These are phyloP conservation scores for Calonectria multiphialidica DNA, from an alignment of 2,329 filamentous ascomycete species.

Conservation along the genomic window DNA sequence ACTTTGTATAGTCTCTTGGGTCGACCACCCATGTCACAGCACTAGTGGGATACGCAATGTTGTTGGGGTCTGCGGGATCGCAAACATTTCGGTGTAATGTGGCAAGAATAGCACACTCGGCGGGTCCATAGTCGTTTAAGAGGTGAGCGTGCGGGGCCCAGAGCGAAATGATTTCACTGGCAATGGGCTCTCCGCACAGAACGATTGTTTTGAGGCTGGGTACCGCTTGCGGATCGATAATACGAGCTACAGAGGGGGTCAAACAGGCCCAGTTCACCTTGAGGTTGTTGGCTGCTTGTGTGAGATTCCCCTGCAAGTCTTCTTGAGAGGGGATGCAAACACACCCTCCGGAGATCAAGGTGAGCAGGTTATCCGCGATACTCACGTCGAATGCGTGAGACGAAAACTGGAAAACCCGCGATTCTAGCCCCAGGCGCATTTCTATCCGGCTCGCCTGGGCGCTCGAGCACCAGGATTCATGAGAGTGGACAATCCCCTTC, in stretches of 20 bases:
- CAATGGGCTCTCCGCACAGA: neutral
- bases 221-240: neutral
- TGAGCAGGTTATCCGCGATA: conserved; percentile 10
- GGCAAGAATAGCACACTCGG: neutral
- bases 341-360: conserved; percentile 17
- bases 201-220: neutral
- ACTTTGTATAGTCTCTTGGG: neutral
- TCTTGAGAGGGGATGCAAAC: conserved; percentile 21
- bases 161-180: neutral
- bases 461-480: conserved; percentile 14
- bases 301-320: neutral
- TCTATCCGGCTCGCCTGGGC: neutral
- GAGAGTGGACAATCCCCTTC: conserved; percentile 38
- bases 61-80: neutral
- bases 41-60: neutral
- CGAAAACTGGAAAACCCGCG: conserved; percentile 22
- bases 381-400: conserved; percentile 13
- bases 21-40: neutral
- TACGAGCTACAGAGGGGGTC: conserved; percentile 1
- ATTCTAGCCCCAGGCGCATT: neutral
- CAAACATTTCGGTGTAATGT: neutral
- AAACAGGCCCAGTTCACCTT: neutral
- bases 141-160: neutral
- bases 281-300: neutral
- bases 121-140: neutral